Percentiles rank a stretch among this genome's conserved stretches.
phyloP scores from a whole-genome alignment of 768 basidiomycete genomes.

The Panaeolus papilionaceus region DNA sequence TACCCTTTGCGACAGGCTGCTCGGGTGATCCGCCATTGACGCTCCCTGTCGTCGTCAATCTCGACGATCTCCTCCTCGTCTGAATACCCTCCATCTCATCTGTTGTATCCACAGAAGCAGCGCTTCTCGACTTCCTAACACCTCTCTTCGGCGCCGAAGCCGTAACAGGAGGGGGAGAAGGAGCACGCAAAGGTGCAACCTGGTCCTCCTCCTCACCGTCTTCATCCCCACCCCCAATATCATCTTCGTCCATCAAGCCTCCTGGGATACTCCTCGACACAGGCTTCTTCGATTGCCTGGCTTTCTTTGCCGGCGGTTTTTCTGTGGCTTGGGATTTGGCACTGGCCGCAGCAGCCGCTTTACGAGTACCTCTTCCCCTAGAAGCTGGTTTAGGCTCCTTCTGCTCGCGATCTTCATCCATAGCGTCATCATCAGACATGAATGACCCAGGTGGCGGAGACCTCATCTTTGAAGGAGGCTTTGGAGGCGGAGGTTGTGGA shows the following conservation, averaged over 20 bases:
- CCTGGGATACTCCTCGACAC: constrained; percentile 47
- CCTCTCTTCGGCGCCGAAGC: constrained; percentile 31
- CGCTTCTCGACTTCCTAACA: constrained; percentile 28
- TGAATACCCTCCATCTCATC: constrained; percentile 42
- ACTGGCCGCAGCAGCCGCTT: constrained; percentile 18
- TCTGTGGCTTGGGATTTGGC: constrained; percentile 13
- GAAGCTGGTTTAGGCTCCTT: constrained; percentile 24
- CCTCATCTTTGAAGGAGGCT: constrained; percentile 33
- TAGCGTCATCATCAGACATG: constrained; percentile 34
- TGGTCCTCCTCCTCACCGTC: constrained; percentile 43
- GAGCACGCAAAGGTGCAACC: constrained; percentile 45
- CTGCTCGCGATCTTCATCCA: constrained; percentile 49
- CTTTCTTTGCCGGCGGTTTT: constrained; percentile 32
- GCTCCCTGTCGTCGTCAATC: constrained; percentile 40
- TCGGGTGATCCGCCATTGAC: constrained; percentile 34
- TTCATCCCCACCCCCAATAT: constrained; percentile 38
- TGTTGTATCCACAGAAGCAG: constrained; percentile 35
- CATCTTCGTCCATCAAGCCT: constrained; percentile 46
- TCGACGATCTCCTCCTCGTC: constrained; percentile 51
- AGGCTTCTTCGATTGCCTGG: constrained; percentile 24
- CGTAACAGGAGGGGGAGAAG: constrained; percentile 34
- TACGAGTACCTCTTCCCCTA: constrained; percentile 14
- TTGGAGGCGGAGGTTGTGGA: constrained; percentile 22
- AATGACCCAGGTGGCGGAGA: constrained; percentile 41
- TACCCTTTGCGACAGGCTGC: constrained; percentile 23